phyloP scores from a whole-genome alignment of 306 rosid genomes.

The Fragaria ananassa region DNA sequence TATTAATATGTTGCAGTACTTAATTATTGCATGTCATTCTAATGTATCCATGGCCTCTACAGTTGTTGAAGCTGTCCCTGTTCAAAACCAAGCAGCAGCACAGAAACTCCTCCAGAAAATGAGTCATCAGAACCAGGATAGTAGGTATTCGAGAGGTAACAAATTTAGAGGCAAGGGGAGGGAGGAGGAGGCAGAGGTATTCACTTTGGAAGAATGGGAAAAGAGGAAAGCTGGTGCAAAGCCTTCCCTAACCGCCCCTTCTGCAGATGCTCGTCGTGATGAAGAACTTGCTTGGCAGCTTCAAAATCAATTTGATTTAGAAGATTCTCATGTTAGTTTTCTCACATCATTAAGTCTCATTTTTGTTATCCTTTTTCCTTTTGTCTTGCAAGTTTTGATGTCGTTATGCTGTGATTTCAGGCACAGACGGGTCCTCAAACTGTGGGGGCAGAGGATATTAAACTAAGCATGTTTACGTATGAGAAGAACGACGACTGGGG shows the following conservation, averaged over 20 bases:
- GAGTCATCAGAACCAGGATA: conserved; percentile 46
- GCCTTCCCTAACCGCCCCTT: conserved; percentile 18
- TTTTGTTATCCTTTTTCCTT: not conserved
- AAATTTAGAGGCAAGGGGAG: conserved; percentile 57
- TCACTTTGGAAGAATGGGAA: conserved; percentile 74
- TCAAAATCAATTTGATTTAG: conserved; percentile 65
- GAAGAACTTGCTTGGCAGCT: conserved; percentile 86
- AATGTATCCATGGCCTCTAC: conserved; percentile 13
- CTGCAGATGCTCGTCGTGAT: conserved; percentile 40
- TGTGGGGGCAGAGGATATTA: conserved; percentile 50
- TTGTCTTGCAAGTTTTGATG: conserved; percentile 4
- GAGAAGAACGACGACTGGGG: conserved; percentile 40
- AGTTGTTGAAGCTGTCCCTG: conserved; percentile 75
- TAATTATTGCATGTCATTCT: not conserved
- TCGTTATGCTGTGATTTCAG: conserved; percentile 34
- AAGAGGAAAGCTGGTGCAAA: conserved; percentile 51
- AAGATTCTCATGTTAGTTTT: conserved; percentile 57
- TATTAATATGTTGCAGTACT: not conserved
- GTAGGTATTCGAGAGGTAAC: conserved; percentile 39
- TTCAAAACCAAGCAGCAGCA: conserved; percentile 93
- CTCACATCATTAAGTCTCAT: not conserved
- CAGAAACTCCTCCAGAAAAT: conserved; percentile 82
- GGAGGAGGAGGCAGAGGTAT: conserved; percentile 52
- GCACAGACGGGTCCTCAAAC: conserved; percentile 35
- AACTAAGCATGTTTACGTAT: conserved; percentile 76